Evolutionary conservation across 371 early-diverging fungal species (phyloP).

Genomic region (Apophysomyces elegans): DNA sequence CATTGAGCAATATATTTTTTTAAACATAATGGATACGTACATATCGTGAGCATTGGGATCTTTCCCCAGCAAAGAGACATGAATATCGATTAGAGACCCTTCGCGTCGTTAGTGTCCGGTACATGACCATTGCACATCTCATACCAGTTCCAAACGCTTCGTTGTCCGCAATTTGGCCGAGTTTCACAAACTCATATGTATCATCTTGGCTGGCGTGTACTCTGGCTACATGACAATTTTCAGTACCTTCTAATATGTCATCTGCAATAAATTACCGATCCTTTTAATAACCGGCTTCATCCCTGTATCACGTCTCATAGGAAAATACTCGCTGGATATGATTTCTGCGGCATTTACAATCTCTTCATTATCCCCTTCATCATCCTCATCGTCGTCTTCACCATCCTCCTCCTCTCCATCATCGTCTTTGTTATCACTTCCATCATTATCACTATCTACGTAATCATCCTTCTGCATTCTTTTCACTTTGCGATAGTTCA

Average conservation of each 20-base stretch:
- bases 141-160: slow-evolving; percentile 19
- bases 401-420: slow-evolving; percentile 26
- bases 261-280: neutral
- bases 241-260: neutral
- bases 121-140: neutral
- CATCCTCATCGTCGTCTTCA: slow-evolving; percentile 21
- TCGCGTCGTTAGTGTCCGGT: neutral
- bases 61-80: slow-evolving; percentile 37
- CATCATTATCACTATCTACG: slow-evolving; percentile 24
- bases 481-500: slow-evolving; percentile 17
- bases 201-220: slow-evolving; percentile 24
- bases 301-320: neutral
- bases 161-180: slow-evolving; percentile 21
- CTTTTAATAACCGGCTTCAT: neutral
- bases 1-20: neutral
- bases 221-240: neutral
- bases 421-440: slow-evolving; percentile 19
- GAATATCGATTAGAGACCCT: slow-evolving; percentile 39
- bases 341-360: neutral
- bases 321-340: neutral
- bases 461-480: slow-evolving; percentile 11
- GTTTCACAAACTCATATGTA: slow-evolving; percentile 30
- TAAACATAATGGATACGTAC: slow-evolving; percentile 3
- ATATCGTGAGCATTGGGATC: slow-evolving; percentile 14
- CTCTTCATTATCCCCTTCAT: slow-evolving; percentile 21